These are phyloP conservation scores for Fragilaria radians DNA, from an alignment of 108 stramenopile genomes.

Conservation along the genomic window DNA sequence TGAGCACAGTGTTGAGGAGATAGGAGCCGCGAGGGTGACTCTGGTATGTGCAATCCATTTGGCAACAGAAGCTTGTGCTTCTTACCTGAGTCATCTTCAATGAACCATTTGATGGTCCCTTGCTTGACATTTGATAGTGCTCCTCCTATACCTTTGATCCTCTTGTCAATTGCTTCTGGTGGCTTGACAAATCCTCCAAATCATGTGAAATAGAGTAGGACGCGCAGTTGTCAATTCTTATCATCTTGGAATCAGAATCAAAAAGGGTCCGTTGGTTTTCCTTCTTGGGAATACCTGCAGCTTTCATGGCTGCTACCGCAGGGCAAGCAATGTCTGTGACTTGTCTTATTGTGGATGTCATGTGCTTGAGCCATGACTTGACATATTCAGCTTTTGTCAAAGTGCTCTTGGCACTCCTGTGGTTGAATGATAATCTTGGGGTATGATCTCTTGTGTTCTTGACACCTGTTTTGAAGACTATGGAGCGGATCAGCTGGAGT, in stretches of 20 bases:
- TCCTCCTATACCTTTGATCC: not conserved
- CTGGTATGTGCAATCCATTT: not conserved
- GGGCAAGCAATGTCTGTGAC: not conserved
- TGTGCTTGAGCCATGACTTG: not conserved
- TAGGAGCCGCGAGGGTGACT: not conserved
- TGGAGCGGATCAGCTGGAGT: too few species aligned
- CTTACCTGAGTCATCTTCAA: conserved; percentile 4
- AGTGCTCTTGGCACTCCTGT: too few species aligned
- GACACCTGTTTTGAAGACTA: too few species aligned
- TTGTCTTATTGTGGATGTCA: not conserved
- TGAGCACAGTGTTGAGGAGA: conserved; percentile 5
- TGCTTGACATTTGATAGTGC: not conserved
- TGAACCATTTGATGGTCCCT: conserved; percentile 2
- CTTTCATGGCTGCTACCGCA: too few species aligned
- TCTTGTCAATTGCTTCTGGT: not conserved
- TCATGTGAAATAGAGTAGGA: conserved; percentile 9
- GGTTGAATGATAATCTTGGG: too few species aligned
- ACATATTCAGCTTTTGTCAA: too few species aligned
- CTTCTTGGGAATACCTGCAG: not conserved
- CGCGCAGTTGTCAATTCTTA: conserved; percentile 15
- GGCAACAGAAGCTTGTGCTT: conserved; percentile 1
- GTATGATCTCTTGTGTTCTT: too few species aligned
- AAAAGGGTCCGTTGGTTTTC: conserved; percentile 5
- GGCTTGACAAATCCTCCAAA: not conserved
- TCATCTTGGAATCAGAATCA: conserved; percentile 11